A percentile compares a stretch with the other conserved stretches of the same genome.
Conservation (phyloP, 2,329 filamentous ascomycete species). For the Hirsutella thompsonii region DNA sequence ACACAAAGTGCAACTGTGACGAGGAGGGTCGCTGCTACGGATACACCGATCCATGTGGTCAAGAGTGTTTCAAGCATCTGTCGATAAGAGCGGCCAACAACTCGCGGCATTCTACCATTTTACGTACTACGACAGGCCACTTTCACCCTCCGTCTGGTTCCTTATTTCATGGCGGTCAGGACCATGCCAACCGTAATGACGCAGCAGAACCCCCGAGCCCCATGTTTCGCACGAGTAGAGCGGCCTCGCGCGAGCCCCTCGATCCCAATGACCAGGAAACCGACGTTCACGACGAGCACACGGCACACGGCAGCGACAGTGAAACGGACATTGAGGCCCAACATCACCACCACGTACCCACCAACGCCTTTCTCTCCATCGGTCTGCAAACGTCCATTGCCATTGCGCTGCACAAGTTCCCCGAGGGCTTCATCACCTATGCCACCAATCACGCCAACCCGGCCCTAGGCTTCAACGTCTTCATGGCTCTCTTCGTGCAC, state of each 20-base stretch:
- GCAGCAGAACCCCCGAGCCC: conserved; percentile 18
- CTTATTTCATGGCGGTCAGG: conserved; percentile 12
- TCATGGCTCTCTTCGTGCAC: conserved; percentile 92
- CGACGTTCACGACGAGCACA: background rate
- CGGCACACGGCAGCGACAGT: conserved; percentile 9
- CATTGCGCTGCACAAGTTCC: conserved; percentile 92
- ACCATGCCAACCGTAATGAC: conserved; percentile 12
- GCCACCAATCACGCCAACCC: conserved; percentile 96
- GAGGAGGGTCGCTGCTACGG: conserved; percentile 48
- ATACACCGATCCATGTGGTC: conserved; percentile 52
- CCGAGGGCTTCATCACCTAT: conserved; percentile 79
- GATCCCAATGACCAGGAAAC: conserved; percentile 10
- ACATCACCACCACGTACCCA: conserved; percentile 90
- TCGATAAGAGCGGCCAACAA: conserved; percentile 21
- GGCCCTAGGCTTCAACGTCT: conserved; percentile 75
- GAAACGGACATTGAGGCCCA: conserved; percentile 34
- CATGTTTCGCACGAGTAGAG: conserved; percentile 21
- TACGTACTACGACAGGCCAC: conserved; percentile 29
- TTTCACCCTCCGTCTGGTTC: conserved; percentile 14
- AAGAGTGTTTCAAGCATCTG: conserved; percentile 51
- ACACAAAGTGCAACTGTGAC: conserved; percentile 51
- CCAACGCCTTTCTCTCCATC: conserved; percentile 86
- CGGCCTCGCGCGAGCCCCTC: conserved; percentile 25
- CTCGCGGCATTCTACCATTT: conserved; percentile 21
- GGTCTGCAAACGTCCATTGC: conserved; percentile 93